Conservation (phyloP, 352 stramenopile genomes). For the Phytophthora multivora region DNA sequence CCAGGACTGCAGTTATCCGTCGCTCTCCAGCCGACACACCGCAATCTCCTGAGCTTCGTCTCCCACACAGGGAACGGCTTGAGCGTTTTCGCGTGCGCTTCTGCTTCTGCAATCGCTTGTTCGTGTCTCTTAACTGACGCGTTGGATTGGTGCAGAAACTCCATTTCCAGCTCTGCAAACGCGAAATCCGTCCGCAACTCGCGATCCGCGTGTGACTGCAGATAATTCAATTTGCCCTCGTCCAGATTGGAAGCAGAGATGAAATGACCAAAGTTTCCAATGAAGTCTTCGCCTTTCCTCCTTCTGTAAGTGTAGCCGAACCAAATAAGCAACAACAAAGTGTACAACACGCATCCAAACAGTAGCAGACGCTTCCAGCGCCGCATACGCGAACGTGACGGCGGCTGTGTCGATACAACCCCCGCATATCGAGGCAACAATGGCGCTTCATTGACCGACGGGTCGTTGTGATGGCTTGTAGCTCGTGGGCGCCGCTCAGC, state of each 20-base stretch:
- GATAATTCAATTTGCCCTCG: slow-evolving; percentile 11
- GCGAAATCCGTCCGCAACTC: slow-evolving; percentile 19
- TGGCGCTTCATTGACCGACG: background rate
- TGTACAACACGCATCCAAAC: slow-evolving; percentile 21
- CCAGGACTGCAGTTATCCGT: slow-evolving; percentile 19
- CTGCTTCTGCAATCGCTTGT: slow-evolving; percentile 12
- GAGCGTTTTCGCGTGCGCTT: slow-evolving; percentile 22
- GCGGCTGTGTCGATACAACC: background rate
- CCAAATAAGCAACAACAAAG: slow-evolving; percentile 24
- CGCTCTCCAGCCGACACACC: slow-evolving; percentile 33
- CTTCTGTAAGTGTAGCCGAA: background rate
- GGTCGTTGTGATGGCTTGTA: slow-evolving; percentile 3
- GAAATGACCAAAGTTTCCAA: background rate
- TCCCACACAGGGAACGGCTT: slow-evolving; percentile 21
- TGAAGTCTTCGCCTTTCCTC: background rate
- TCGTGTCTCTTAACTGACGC: slow-evolving; percentile 16
- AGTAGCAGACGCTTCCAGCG: slow-evolving; percentile 22
- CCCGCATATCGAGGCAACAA: slow-evolving; percentile 11
- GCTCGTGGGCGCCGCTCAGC: slow-evolving; percentile 17
- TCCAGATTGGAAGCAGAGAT: slow-evolving; percentile 21
- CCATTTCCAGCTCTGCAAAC: slow-evolving; percentile 29
- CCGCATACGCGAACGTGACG: background rate
- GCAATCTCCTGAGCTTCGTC: slow-evolving; percentile 18
- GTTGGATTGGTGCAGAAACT: slow-evolving; percentile 21
- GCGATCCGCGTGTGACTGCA: slow-evolving; percentile 24